Evolutionary conservation across 2,329 filamentous ascomycete species (phyloP).

Genomic region (Lachnellula cervina): DNA sequence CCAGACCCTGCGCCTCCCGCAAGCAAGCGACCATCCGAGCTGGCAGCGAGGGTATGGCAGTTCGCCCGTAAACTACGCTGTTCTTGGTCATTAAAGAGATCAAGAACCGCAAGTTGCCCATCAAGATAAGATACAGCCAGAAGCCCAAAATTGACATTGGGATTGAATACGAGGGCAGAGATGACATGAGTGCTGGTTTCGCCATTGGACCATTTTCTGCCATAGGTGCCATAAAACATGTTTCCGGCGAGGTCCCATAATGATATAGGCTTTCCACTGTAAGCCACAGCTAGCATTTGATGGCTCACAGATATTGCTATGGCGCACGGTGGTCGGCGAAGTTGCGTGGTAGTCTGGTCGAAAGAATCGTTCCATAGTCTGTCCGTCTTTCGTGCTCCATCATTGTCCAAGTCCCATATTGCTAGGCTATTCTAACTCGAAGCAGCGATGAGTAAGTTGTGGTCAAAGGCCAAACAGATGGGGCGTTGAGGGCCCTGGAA

Average conservation of each 20-base stretch:
- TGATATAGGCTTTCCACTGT: slow-evolving; percentile 30
- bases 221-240: slow-evolving; percentile 32
- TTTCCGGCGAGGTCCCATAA: slow-evolving; percentile 35
- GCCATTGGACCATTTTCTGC: slow-evolving; percentile 31
- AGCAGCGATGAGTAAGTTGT: slow-evolving; percentile 27
- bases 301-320: slow-evolving; percentile 29
- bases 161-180: slow-evolving; percentile 30
- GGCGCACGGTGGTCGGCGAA: slow-evolving; percentile 19
- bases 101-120: slow-evolving; percentile 14
- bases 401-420: slow-evolving; percentile 27
- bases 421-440: slow-evolving; percentile 26
- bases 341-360: slow-evolving; percentile 6
- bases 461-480: slow-evolving; percentile 27
- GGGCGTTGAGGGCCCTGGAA: slow-evolving; percentile 23
- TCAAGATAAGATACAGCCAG: slow-evolving; percentile 16
- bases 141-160: slow-evolving; percentile 7
- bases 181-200: slow-evolving; percentile 30
- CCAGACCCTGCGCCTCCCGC: slow-evolving; percentile 24
- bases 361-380: slow-evolving; percentile 24
- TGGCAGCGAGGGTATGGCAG: slow-evolving; percentile 18
- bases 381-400: slow-evolving; percentile 8
- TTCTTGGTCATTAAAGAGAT: slow-evolving; percentile 8
- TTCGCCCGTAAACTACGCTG: slow-evolving; percentile 1
- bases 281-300: slow-evolving; percentile 33
- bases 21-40: slow-evolving; percentile 25